Conservation (phyloP, 164 flowering plant species). For the Amborella trichopoda region DNA sequence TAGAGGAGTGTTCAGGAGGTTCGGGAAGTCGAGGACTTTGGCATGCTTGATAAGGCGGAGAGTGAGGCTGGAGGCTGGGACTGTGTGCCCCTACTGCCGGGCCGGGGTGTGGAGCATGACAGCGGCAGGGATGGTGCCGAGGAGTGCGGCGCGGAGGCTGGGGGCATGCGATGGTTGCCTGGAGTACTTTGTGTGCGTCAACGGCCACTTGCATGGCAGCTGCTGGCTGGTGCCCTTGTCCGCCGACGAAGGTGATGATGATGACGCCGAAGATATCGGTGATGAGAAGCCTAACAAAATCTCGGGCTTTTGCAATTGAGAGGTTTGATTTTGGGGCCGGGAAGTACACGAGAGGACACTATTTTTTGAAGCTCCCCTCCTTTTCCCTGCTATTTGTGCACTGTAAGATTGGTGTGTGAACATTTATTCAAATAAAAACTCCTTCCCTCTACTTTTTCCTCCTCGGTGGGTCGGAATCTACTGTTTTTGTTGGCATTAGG, state of each 20-base stretch:
- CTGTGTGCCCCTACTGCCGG: constrained; percentile 74
- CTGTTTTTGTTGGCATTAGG: no score
- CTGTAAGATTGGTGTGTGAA: no score
- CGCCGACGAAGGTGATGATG: constrained; percentile 24
- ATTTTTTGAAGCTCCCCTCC: no score
- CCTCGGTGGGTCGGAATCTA: no score
- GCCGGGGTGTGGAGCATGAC: constrained; percentile 94
- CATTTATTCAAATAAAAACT: no score
- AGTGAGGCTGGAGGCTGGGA: constrained; percentile 38
- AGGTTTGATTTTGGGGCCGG: no score
- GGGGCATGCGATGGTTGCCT: constrained; percentile 52
- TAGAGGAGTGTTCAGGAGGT: constrained; percentile 66
- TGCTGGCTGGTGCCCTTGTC: constrained; percentile 67
- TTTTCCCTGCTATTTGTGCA: no score
- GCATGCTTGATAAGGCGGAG: constrained; percentile 37
- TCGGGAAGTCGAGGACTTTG: constrained; percentile 46
- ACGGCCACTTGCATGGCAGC: constrained; percentile 83
- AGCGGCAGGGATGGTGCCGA: constrained; percentile 55
- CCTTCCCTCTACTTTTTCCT: no score
- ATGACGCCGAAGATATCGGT: constrained; percentile 1
- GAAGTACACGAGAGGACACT: no score
- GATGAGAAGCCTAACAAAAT: no score
- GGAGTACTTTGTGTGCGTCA: constrained; percentile 82
- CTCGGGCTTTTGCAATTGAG: no score
- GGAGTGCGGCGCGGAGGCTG: constrained; percentile 55